These are phyloP conservation scores for Globisporangium nagaii DNA, from an alignment of 352 stramenopile species.

Conservation along the genomic window DNA sequence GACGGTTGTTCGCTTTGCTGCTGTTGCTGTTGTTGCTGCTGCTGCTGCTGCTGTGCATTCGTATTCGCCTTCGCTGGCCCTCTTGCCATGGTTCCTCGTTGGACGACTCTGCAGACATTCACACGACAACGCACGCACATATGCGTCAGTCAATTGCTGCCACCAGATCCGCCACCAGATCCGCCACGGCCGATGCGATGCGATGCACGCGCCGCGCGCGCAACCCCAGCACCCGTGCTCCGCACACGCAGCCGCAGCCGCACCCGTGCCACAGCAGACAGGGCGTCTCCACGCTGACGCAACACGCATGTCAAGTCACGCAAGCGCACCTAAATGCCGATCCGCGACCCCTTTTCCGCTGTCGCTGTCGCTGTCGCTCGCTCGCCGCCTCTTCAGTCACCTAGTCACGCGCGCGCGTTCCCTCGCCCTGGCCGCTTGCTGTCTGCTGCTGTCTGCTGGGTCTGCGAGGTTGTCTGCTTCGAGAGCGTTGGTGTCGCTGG, in stretches of 20 bases:
- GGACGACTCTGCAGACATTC: background rate
- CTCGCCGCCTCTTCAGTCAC: conserved; percentile 31
- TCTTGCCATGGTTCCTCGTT: conserved; percentile 5
- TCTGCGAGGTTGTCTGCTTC: background rate
- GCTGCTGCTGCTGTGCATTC: conserved; percentile 8
- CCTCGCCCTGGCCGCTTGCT: conserved; percentile 26
- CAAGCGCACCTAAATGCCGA: conserved; percentile 11
- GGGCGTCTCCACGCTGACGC: background rate
- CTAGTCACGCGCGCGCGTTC: conserved; percentile 22
- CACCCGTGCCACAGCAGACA: background rate
- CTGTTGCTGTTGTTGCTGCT: conserved; percentile 10
- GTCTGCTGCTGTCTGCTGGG: conserved; percentile 4
- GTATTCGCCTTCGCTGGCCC: conserved; percentile 1
- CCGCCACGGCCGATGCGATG: background rate
- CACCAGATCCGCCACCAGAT: background rate
- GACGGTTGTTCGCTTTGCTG: conserved; percentile 9
- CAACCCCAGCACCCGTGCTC: conserved; percentile 1
- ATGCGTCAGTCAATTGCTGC: background rate
- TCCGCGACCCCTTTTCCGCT: conserved; percentile 9
- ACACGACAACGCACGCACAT: conserved; percentile 1
- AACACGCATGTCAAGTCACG: too few species aligned
- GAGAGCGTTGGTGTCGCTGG: background rate
- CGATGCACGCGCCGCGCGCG: background rate
- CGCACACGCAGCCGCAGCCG: background rate
- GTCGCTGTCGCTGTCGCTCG: conserved; percentile 20